Conservation (phyloP, 2,329 filamentous ascomycete species). For the Diaporthe australafricana region DNA sequence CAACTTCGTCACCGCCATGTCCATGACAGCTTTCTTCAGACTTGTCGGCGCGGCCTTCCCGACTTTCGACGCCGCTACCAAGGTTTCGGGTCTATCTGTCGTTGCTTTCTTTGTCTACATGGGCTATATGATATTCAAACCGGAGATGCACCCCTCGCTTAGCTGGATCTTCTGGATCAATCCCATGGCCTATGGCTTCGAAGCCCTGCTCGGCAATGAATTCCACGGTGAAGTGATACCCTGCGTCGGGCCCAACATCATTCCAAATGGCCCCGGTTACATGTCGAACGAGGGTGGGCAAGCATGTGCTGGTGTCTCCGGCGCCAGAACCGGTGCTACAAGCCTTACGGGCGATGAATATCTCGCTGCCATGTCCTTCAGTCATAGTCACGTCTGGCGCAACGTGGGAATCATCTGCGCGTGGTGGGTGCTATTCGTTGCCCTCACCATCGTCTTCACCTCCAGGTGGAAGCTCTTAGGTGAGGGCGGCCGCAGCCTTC, state of each 20-base stretch:
- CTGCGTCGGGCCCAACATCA: constrained; percentile 22
- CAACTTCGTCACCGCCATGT: neutral
- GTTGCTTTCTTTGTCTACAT: constrained; percentile 64
- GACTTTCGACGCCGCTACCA: constrained; percentile 66
- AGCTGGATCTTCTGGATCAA: constrained; percentile 74
- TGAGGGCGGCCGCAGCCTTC: neutral
- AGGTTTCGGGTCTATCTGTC: constrained; percentile 58
- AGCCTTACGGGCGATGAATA: constrained; percentile 11
- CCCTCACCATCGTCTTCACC: constrained; percentile 51
- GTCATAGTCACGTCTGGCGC: constrained; percentile 61
- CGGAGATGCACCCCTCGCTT: constrained; percentile 73
- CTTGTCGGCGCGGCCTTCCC: constrained; percentile 52
- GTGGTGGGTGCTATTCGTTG: constrained; percentile 72
- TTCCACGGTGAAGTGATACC: constrained; percentile 58
- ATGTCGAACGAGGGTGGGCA: neutral
- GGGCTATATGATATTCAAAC: constrained; percentile 72
- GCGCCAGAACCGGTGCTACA: neutral
- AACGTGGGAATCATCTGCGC: constrained; percentile 73
- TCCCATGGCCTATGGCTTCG: constrained; percentile 77
- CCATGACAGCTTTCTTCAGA: constrained; percentile 12
- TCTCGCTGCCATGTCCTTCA: neutral
- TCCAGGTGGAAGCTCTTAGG: constrained; percentile 22
- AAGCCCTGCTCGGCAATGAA: constrained; percentile 77
- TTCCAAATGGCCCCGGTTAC: constrained; percentile 23
- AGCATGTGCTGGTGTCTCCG: neutral